These are phyloP conservation scores for Metarhizium guizhouense DNA, from an alignment of 2,329 filamentous ascomycete species.

Conservation along the genomic window DNA sequence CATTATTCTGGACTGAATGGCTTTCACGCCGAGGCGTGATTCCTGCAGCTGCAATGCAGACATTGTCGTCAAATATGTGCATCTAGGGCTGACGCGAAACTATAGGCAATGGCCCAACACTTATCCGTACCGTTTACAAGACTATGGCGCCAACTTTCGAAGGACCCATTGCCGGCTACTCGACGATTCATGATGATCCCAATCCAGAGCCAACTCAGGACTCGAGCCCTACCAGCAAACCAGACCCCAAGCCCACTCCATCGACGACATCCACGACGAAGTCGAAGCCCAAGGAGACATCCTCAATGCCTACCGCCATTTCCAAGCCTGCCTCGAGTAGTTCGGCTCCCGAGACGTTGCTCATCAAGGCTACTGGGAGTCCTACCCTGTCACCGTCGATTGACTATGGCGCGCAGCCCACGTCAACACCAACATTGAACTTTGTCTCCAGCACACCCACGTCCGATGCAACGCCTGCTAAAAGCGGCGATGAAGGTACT, in stretches of 20 bases:
- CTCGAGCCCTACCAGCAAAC: background rate
- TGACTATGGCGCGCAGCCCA: conserved; percentile 7
- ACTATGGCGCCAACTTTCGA: conserved; percentile 32
- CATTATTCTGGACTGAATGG: background rate
- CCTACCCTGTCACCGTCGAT: conserved; percentile 7
- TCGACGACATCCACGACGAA: conserved; percentile 2
- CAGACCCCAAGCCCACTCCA: background rate
- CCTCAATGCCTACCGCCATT: conserved; percentile 18
- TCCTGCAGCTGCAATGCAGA: background rate
- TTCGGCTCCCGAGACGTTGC: conserved; percentile 15
- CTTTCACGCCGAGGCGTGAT: too few species aligned
- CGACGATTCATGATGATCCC: conserved; percentile 20
- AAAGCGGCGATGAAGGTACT: conserved; percentile 10
- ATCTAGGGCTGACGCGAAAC: background rate
- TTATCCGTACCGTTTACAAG: conserved; percentile 30
- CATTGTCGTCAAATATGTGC: background rate
- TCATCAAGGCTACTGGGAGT: conserved; percentile 22
- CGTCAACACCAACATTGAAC: conserved; percentile 9
- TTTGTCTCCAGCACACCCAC: conserved; percentile 13
- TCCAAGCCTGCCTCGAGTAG: conserved; percentile 15
- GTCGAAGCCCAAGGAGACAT: conserved; percentile 8
- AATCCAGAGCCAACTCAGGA: conserved; percentile 4
- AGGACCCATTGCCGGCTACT: conserved; percentile 33
- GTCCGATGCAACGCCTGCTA: conserved; percentile 3
- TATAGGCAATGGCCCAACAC: conserved; percentile 13